Conservation (phyloP, 345 rosid species). For the Microthlaspi erraticum region DNA sequence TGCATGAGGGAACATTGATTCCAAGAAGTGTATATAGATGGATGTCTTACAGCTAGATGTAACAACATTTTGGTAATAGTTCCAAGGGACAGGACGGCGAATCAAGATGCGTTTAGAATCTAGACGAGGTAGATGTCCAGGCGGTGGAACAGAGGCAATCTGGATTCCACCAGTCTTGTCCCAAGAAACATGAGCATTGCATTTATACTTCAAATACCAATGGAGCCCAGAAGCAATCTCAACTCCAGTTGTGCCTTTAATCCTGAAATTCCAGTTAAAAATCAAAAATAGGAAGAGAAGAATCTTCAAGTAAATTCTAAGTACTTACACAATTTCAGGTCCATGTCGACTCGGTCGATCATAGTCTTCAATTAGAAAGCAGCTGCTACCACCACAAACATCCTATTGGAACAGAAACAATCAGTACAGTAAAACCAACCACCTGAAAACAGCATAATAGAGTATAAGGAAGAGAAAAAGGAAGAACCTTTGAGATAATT, state of each 20-base stretch:
- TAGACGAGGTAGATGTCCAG: conserved; percentile 75
- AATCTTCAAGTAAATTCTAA: neutral
- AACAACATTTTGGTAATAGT: conserved; percentile 95
- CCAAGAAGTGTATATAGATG: conserved; percentile 4
- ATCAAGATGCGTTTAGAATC: conserved; percentile 63
- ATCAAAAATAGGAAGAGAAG: conserved; percentile 2
- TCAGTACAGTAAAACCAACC: neutral
- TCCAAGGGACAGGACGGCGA: conserved; percentile 92
- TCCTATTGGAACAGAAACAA: conserved; percentile 55
- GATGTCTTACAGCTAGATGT: conserved; percentile 83
- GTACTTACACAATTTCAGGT: conserved; percentile 78
- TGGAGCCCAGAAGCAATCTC: conserved; percentile 92
- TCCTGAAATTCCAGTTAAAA: conserved; percentile 46
- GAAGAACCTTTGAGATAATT: conserved; percentile 71
- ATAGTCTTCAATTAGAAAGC: conserved; percentile 67
- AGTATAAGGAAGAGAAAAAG: neutral
- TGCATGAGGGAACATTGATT: conserved; percentile 7
- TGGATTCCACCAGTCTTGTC: conserved; percentile 92
- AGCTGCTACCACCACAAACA: conserved; percentile 72
- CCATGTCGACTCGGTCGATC: conserved; percentile 43
- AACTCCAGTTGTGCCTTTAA: conserved; percentile 84
- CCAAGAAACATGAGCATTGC: conserved; percentile 95
- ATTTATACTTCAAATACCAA: conserved; percentile 87
- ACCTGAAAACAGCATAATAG: neutral
- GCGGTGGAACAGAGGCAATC: conserved; percentile 70